Percentiles rank a stretch among this genome's conserved stretches.
Evolutionary conservation across 257 asterid species (phyloP).

Genomic region (Fraxinus anomala): DNA sequence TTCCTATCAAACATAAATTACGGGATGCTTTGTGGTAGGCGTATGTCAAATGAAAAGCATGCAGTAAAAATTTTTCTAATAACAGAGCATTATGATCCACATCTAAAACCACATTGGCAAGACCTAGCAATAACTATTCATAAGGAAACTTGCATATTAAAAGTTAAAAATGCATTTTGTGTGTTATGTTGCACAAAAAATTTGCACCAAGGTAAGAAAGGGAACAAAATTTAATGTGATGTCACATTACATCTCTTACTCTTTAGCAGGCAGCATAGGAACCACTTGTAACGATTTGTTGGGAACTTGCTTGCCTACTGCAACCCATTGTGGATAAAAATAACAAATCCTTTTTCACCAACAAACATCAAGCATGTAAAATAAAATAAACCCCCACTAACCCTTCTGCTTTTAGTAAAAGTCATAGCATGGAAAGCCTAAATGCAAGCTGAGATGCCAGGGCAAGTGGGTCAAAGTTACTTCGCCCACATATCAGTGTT

Average conservation of each 20-base stretch:
- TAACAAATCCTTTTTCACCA: not conserved
- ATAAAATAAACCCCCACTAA: not conserved
- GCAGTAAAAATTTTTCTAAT: not conserved
- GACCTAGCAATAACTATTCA: not conserved
- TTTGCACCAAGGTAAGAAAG: not conserved
- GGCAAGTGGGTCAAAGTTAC: not conserved
- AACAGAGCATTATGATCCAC: not conserved
- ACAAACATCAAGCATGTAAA: not conserved
- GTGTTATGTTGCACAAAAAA: not conserved
- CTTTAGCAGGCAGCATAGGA: not conserved
- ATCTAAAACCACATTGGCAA: not conserved
- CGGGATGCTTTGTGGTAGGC: not conserved
- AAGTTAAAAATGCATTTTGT: not conserved
- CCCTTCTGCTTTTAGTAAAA: not conserved
- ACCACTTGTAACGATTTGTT: not conserved
- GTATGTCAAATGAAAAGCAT: not conserved
- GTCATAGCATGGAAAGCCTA: not conserved
- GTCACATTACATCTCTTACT: not conserved
- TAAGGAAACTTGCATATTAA: not conserved
- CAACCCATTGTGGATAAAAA: not conserved
- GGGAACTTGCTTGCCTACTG: not conserved
- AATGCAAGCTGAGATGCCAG: not conserved
- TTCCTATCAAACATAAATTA: not conserved
- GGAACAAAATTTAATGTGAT: not conserved
- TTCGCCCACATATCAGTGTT: not conserved